Percentiles rank a stretch among this genome's conserved stretches.
Conservation (phyloP, 192 early-diverging fungal genomes). For the Linderina pennispora region DNA sequence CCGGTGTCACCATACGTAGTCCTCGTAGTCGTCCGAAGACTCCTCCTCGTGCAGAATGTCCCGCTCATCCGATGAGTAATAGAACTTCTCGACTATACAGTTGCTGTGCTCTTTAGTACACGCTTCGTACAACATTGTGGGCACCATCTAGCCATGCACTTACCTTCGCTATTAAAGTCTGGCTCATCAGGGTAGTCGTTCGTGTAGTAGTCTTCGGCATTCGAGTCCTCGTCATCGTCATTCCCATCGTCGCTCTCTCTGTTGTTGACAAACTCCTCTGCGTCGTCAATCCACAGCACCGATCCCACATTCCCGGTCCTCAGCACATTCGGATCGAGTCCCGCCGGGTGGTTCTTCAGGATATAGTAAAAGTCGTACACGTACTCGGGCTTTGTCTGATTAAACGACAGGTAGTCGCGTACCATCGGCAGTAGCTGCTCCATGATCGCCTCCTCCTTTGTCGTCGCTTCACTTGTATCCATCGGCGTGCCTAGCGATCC, state of each 20-base stretch:
- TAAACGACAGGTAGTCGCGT: slow-evolving; percentile 52
- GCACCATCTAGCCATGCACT: too few relatives aligned
- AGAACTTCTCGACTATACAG: slow-evolving; percentile 18
- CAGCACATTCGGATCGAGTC: slow-evolving; percentile 1
- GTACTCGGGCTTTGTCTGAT: slow-evolving; percentile 46
- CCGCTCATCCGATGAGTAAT: slow-evolving; percentile 25
- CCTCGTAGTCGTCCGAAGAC: not conserved
- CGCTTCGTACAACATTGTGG: too few relatives aligned
- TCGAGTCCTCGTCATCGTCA: slow-evolving; percentile 57
- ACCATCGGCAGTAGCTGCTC: slow-evolving; percentile 68
- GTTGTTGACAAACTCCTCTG: slow-evolving; percentile 38
- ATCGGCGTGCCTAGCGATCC: too few relatives aligned
- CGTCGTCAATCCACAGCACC: slow-evolving; percentile 50
- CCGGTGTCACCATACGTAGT: not conserved
- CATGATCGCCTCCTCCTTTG: slow-evolving; percentile 47
- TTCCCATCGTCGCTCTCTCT: slow-evolving; percentile 23
- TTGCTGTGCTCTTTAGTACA: too few relatives aligned
- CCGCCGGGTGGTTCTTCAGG: slow-evolving; percentile 29
- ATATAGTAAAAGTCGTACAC: slow-evolving; percentile 73
- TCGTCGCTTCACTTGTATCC: slow-evolving; percentile 20
- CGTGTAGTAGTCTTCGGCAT: slow-evolving; percentile 72
- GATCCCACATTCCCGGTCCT: slow-evolving; percentile 3
- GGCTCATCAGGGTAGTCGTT: slow-evolving; percentile 75
- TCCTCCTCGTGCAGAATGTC: not conserved
- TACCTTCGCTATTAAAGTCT: slow-evolving; percentile 18